Evolutionary conservation across 768 basidiomycete species (phyloP).

Genomic region (Russula sp.): DNA sequence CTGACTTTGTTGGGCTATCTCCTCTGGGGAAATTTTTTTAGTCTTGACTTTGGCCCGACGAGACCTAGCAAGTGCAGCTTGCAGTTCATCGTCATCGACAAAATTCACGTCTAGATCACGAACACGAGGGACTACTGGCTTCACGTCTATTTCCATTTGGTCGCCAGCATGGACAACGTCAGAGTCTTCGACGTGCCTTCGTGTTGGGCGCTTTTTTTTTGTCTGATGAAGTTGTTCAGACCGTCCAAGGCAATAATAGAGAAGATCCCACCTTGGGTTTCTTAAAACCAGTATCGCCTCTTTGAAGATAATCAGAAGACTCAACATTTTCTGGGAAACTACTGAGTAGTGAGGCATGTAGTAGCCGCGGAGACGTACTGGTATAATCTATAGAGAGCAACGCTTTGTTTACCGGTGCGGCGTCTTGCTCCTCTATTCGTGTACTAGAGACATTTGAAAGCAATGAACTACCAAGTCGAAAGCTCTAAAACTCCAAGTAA

Average conservation of each 20-base stretch:
- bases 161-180: slow-evolving; percentile 41
- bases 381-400: slow-evolving; percentile 82
- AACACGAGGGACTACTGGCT: slow-evolving; percentile 56
- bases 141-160: slow-evolving; percentile 76
- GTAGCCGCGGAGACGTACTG: slow-evolving; percentile 46
- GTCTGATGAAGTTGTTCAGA: slow-evolving; percentile 40
- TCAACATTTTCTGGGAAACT: slow-evolving; percentile 67
- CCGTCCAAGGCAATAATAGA: not conserved
- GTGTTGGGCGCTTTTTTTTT: slow-evolving; percentile 84
- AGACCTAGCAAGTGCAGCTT: slow-evolving; percentile 82
- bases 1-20: slow-evolving; percentile 70
- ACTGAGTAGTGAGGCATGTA: slow-evolving; percentile 9
- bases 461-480: slow-evolving; percentile 68
- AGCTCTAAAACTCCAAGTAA: slow-evolving; percentile 48
- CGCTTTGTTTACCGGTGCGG: slow-evolving; percentile 68
- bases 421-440: slow-evolving; percentile 39
- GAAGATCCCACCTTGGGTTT: slow-evolving; percentile 65
- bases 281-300: slow-evolving; percentile 92
- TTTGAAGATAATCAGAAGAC: slow-evolving; percentile 80
- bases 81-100: slow-evolving; percentile 97
- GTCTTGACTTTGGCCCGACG: slow-evolving; percentile 74
- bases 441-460: slow-evolving; percentile 33
- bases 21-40: slow-evolving; percentile 74
- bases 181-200: slow-evolving; percentile 52
- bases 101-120: slow-evolving; percentile 82